These are phyloP conservation scores for Myochromella boudieri DNA, from an alignment of 768 basidiomycete genomes.

Conservation along the genomic window DNA sequence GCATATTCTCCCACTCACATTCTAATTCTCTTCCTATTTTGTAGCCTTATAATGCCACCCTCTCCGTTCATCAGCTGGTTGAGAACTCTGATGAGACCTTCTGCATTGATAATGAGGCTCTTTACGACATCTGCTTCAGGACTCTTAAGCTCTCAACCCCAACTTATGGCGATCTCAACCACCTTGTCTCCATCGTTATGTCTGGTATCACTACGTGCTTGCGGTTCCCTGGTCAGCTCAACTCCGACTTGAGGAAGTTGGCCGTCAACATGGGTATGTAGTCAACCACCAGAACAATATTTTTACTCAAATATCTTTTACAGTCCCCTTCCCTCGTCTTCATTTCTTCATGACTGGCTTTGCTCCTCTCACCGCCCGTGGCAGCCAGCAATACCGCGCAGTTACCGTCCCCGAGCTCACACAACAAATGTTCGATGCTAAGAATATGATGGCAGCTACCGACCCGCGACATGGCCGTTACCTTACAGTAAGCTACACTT, in stretches of 20 bases:
- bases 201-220: constrained; percentile 97
- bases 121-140: constrained; percentile 99
- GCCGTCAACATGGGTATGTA: constrained; percentile 98
- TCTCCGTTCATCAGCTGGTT: constrained; percentile 97
- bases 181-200: constrained; percentile 97
- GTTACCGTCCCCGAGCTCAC: constrained; percentile 97
- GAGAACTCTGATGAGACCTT: constrained; percentile 99
- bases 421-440: constrained; percentile 99
- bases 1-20: background rate
- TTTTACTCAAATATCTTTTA: background rate
- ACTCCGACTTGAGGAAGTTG: constrained; percentile 96
- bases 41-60: constrained; percentile 97
- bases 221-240: constrained; percentile 99
- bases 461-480: constrained; percentile 97
- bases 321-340: constrained; percentile 97
- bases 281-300: background rate
- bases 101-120: constrained; percentile 99
- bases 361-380: constrained; percentile 91
- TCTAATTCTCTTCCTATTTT: background rate
- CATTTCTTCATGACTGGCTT: constrained; percentile 99
- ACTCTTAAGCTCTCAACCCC: constrained; percentile 96
- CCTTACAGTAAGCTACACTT: constrained; percentile 67
- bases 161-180: constrained; percentile 97
- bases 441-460: constrained; percentile 99
- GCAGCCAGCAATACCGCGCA: constrained; percentile 93